These are phyloP conservation scores for Keithomyces neogunnii DNA, from an alignment of 2,329 filamentous ascomycete species.

Conservation along the genomic window DNA sequence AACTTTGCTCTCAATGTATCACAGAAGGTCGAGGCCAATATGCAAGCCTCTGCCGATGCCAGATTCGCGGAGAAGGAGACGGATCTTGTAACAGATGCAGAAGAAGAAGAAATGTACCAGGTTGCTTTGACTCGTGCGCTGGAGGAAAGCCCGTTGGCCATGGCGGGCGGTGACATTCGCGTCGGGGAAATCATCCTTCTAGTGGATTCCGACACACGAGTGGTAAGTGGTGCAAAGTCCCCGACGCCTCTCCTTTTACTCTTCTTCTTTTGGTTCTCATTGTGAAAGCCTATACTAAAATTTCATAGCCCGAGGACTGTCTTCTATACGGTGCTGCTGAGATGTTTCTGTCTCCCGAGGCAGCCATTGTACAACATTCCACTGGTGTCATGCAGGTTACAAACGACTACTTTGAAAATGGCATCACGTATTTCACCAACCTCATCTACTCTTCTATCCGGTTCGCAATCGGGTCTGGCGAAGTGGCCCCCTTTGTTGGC, in stretches of 20 bases:
- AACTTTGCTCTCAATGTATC: constrained; percentile 59
- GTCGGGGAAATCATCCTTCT: constrained; percentile 57
- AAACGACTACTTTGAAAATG: constrained; percentile 63
- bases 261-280: background rate
- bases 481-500: constrained; percentile 67
- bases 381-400: constrained; percentile 73
- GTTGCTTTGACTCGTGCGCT: constrained; percentile 39
- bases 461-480: constrained; percentile 62
- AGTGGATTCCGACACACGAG: constrained; percentile 60
- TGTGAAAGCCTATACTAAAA: background rate
- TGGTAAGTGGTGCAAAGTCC: constrained; percentile 21
- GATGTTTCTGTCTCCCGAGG: constrained; percentile 61
- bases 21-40: constrained; percentile 52
- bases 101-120: constrained; percentile 39
- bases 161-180: constrained; percentile 53
- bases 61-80: constrained; percentile 9
- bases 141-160: constrained; percentile 35
- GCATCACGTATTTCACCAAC: constrained; percentile 71
- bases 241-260: background rate
- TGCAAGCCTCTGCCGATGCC: constrained; percentile 27
- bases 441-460: constrained; percentile 67
- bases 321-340: constrained; percentile 62
- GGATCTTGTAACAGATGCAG: constrained; percentile 16
- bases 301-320: constrained; percentile 46
- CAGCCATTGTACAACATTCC: constrained; percentile 63